Base-by-base conservation (phyloP, 805 yeast species). In the Saccharomycopsis sp. region DNA sequence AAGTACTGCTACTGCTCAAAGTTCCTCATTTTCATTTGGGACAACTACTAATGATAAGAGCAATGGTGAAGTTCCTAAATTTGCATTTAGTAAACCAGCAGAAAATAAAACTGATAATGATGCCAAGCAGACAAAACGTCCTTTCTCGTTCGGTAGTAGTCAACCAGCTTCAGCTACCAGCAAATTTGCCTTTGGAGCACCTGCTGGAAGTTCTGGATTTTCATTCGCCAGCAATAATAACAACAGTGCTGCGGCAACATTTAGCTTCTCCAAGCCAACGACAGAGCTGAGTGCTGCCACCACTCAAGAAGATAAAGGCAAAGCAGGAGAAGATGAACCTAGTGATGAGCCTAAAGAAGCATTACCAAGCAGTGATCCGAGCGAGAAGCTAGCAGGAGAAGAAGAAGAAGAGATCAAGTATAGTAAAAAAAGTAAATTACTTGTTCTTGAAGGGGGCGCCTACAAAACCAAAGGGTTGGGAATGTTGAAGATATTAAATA, bases 381-480 rank as follows among this genome's bases (percentile, higher is more conserved):
- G 44, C 16, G 52, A 39, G 31, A 35, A 21, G 8, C 33, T 47
- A 9, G 44, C 51, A 8, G 46, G 42, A 2, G 53, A 50, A 44
- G 51, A 50, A 33, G 34, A 44, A 20, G 51, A 50, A 43, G 42
- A 38, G 3, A 36, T 43, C 34, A 47, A 42, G 28, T 50, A 32
- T 23, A 44, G 38, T 36, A 32, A 36, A 19, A 38, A 42, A 20
- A 36, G 44, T 20, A 47, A 47, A 23, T 35, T 44, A 11, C 44
- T 42, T 9, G 24, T 34, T 14, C 19, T 47, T 17, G 43, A 41
- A 21, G 41, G 41, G n/a, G 41, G 33, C 9, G 33, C 27, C n/a
- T 38, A 47, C 21, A 35, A 13, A 3, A 27, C 41, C 8, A 47
- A 47, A 44, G 51, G 51, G 14, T 36, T 47, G 3, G 53, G 53